Percentiles rank a stretch among this genome's conserved stretches.
Conservation (phyloP, 148 eudicot genomes). For the Rhododendron mucronatum region DNA sequence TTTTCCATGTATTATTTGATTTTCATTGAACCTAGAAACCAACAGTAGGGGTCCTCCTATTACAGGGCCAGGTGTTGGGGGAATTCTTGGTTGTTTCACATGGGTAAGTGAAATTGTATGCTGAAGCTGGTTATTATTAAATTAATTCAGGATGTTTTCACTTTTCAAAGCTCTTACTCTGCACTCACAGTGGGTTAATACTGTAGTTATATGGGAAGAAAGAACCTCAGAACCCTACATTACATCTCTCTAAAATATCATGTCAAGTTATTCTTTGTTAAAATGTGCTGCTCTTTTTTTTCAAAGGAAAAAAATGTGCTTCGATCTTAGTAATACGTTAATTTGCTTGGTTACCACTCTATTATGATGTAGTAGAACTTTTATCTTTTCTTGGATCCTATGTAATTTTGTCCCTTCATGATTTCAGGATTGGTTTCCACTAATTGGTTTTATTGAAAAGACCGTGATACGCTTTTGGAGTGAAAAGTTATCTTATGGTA, state of each 20-base stretch:
- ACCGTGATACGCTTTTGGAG: conserved; percentile 56
- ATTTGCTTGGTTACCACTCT: not conserved
- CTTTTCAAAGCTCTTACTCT: not conserved
- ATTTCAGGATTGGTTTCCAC: conserved; percentile 77
- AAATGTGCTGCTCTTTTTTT: not conserved
- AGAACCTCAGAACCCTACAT: conserved; percentile 2
- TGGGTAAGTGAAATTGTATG: not conserved
- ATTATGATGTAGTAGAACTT: not conserved
- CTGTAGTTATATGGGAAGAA: not conserved
- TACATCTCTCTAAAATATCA: not conserved
- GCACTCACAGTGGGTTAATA: not conserved
- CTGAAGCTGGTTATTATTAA: not conserved
- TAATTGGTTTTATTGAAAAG: conserved; percentile 57
- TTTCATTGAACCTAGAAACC: conserved; percentile 3
- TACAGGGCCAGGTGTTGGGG: not conserved
- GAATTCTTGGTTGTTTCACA: not conserved
- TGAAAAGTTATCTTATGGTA: conserved; percentile 46
- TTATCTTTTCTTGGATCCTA: not conserved
- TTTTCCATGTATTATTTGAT: not conserved
- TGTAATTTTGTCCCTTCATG: not conserved
- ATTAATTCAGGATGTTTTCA: not conserved
- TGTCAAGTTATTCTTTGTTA: not conserved
- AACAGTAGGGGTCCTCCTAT: not conserved
- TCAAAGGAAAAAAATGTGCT: not conserved
- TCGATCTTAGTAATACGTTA: not conserved